Evolutionary conservation across 257 asterid genomes (phyloP).

Genomic region (Solanum arcanum): DNA sequence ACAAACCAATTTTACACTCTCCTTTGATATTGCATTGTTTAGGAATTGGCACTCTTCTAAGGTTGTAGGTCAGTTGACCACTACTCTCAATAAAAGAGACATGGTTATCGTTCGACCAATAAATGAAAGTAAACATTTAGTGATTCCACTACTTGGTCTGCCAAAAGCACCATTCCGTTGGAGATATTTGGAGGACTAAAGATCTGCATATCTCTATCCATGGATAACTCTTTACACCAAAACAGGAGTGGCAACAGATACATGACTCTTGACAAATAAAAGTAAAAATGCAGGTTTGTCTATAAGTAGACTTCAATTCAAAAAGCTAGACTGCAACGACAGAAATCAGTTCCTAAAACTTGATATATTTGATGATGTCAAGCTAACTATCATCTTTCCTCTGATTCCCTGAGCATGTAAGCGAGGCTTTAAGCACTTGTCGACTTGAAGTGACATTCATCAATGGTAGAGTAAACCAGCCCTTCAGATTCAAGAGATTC

Average conservation of each 20-base stretch:
- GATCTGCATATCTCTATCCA: not conserved
- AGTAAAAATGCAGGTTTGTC: not conserved
- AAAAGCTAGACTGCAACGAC: not conserved
- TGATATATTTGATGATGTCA: not conserved
- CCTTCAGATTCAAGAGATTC: constrained; percentile 65
- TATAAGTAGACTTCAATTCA: not conserved
- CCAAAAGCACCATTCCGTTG: not conserved
- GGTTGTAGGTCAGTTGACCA: not conserved
- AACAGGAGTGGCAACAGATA: not conserved
- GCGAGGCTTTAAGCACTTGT: constrained; percentile 16
- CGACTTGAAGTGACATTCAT: constrained; percentile 76
- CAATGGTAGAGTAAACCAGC: constrained; percentile 62
- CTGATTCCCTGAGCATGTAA: not conserved
- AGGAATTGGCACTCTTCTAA: not conserved
- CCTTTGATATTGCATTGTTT: not conserved
- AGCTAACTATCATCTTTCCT: not conserved
- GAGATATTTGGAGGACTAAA: not conserved
- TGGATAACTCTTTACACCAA: not conserved
- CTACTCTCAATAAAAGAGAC: not conserved
- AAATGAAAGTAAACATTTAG: not conserved
- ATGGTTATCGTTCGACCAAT: not conserved
- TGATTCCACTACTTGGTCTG: not conserved
- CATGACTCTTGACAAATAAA: not conserved
- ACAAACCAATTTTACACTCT: not conserved
- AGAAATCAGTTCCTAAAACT: not conserved